Evolutionary conservation across 805 yeast genomes (phyloP), one percentile per base, ranked within the genome.

Genomic region (Sugiyamaella qingdaonensis): DNA sequence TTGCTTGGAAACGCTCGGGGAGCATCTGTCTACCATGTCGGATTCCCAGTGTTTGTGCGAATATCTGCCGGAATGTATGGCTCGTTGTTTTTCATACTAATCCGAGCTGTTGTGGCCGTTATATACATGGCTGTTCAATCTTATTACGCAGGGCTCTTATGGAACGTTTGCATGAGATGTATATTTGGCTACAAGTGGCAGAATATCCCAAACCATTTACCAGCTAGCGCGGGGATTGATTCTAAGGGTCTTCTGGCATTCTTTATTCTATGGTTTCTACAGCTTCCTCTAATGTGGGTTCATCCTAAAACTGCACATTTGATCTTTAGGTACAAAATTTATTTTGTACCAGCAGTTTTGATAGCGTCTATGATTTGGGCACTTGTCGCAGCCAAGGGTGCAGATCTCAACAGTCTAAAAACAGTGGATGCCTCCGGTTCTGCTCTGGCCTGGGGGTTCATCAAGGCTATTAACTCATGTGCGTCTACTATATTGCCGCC

Each of bases 101-200:
- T 57, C 21, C 46, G 60, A 47, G 55, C 54, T 52, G 57, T 54
- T 37, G 37, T 56, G 24, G 57, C 57, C 24, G 37, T 56, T 29
- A 56, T 56, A 32, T 53, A 79, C 76, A 75, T 68, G 56, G 74
- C 75, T 2, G 70, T 73, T 8, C 78, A 76, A 54, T 64, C 78
- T 0, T 78, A 19, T 73, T 62, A 71, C 73, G 56, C 66, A 71
- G n/a, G 60, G 66, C 13, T 78, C 68, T 59, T 39, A 7, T 39
- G 43, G 43, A 39, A 39, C 24, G 43, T 39, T 16, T 39, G 43
- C 24, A 39, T 39, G 43, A 13, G 43, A 39, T 39, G 43, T 39
- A 16, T 39, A 19, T 39, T 39, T 9, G 43, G 43, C 4, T 21
- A 39, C 19, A 39, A 39, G 19, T 39, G 43, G 43, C 62, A 68